Evolutionary conservation across 2,329 filamentous ascomycete genomes (phyloP).

Genomic region (Fragosphaeria purpurea): DNA sequence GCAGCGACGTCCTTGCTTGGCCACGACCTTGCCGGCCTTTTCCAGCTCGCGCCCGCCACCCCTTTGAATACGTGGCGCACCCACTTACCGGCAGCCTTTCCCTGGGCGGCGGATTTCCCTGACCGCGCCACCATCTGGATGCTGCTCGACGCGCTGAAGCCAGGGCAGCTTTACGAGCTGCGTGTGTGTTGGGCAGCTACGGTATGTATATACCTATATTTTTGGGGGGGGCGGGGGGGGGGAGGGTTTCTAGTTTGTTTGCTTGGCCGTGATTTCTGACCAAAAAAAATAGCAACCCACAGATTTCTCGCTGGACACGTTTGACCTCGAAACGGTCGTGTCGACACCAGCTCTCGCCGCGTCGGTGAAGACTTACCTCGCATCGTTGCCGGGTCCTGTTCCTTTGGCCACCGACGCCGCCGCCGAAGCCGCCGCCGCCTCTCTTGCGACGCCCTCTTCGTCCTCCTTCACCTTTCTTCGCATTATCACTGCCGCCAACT

Average conservation of each 20-base stretch:
- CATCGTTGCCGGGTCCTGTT: neutral
- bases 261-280: neutral
- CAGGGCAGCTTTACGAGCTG: slow-evolving; percentile 75
- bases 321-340: slow-evolving; percentile 51
- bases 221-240: too few relatives aligned
- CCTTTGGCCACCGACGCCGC: neutral
- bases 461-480: slow-evolving; percentile 60
- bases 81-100: slow-evolving; percentile 58
- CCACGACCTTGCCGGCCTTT: neutral
- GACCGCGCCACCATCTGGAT: slow-evolving; percentile 70
- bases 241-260: neutral
- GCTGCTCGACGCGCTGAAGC: slow-evolving; percentile 58
- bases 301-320: slow-evolving; percentile 59
- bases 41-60: slow-evolving; percentile 5
- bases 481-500: slow-evolving; percentile 70
- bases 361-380: slow-evolving; percentile 39
- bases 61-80: slow-evolving; percentile 42
- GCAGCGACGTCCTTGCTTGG: slow-evolving; percentile 50
- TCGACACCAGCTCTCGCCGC: slow-evolving; percentile 51
- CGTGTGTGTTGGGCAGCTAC: slow-evolving; percentile 89
- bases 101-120: slow-evolving; percentile 37
- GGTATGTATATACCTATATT: slow-evolving; percentile 35
- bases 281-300: slow-evolving; percentile 64
- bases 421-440: neutral
- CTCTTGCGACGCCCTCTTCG: slow-evolving; percentile 1